phyloP scores from a whole-genome alignment of 225 moss, liverwort and hornwort species.

The Bryoerythrophyllum caledonicum region DNA sequence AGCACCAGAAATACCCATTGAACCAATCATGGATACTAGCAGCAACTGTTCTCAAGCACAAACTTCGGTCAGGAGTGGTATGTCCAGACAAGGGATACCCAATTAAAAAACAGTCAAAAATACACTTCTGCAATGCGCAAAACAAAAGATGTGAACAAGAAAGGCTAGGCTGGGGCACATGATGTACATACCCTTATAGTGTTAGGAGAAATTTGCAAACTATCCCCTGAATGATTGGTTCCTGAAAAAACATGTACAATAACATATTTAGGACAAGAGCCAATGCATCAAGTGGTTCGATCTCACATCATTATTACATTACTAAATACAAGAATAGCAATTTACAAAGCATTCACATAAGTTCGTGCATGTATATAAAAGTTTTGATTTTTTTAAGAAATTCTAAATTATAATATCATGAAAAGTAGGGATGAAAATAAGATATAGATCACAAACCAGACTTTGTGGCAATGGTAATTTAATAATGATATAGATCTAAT shows the following conservation, averaged over 20 bases:
- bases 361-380: no score
- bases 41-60: not conserved
- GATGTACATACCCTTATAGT: not conserved
- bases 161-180: not conserved
- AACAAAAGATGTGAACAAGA: no score
- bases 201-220: not conserved
- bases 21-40: no score
- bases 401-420: no score
- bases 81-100: not conserved
- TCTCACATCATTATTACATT: no score
- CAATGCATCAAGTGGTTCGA: not conserved
- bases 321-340: no score
- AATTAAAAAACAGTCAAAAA: not conserved
- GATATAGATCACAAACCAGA: no score
- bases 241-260: conserved; percentile 2
- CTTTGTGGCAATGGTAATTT: no score
- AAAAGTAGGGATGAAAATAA: not conserved
- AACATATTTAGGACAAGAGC: not conserved
- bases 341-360: no score
- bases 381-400: no score
- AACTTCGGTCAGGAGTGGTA: not conserved
- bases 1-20: not conserved
- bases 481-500: not conserved
- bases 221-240: not conserved
- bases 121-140: not conserved